phyloP scores from a whole-genome alignment of 1,139 yeast genomes.

The Yamadazyma pseudoaaseri region DNA sequence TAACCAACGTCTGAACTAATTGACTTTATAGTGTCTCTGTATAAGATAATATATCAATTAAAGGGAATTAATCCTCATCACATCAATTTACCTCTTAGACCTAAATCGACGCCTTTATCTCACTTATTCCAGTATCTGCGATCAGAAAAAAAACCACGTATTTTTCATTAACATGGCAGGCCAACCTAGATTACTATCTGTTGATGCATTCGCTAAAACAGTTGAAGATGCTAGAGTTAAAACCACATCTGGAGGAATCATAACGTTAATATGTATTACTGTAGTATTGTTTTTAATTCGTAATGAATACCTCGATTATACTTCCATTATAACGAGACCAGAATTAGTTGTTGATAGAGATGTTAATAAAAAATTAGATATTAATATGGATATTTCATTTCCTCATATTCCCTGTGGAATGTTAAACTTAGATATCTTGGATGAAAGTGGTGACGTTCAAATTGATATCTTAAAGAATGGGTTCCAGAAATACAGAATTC shows the following conservation, averaged over 20 bases:
- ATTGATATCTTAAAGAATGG: constrained; percentile 70
- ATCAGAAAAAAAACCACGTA: no score
- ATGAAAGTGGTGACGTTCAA: constrained; percentile 81
- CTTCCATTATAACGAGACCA: constrained; percentile 66
- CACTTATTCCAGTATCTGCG: no score
- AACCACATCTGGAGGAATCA: constrained; percentile 86
- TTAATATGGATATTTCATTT: constrained; percentile 78
- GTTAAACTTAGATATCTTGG: constrained; percentile 55
- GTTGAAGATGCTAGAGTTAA: constrained; percentile 89
- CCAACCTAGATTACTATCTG: constrained; percentile 54
- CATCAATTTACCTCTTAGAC: no score
- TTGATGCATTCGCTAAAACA: constrained; percentile 92
- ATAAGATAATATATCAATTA: no score
- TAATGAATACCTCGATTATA: constrained; percentile 76
- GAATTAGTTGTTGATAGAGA: constrained; percentile 88
- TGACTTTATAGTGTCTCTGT: no score
- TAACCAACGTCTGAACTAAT: no score
- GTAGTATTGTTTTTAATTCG: constrained; percentile 63
- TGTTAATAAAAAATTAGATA: constrained; percentile 70
- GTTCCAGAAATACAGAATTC: constrained; percentile 60
- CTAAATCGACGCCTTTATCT: no score
- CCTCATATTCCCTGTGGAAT: constrained; percentile 82
- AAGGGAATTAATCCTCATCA: no score
- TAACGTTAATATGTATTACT: constrained; percentile 68
- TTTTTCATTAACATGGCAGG: constrained; percentile 20